phyloP scores from a whole-genome alignment of 306 rosid genomes.

The Geum urbanum region DNA sequence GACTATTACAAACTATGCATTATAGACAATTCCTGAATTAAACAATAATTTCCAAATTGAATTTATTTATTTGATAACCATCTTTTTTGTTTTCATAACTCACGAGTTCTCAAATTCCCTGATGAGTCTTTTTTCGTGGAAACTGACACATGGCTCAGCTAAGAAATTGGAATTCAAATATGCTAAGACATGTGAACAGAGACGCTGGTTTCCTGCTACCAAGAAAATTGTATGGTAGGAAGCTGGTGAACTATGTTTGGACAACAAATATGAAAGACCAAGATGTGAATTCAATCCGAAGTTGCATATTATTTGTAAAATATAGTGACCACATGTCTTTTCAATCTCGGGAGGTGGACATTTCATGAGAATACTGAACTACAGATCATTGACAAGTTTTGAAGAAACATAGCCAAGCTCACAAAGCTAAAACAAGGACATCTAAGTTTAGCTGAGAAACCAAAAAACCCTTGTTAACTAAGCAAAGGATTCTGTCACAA shows the following conservation, averaged over 20 bases:
- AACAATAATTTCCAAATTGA: no score
- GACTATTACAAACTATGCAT: neutral
- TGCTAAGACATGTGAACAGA: neutral
- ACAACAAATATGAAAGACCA: neutral
- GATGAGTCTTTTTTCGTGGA: neutral
- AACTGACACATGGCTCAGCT: neutral
- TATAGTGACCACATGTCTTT: no score
- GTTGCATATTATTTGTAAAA: no score
- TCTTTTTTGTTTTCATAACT: neutral
- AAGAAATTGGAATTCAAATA: neutral
- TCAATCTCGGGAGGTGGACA: neutral
- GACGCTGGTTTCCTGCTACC: neutral
- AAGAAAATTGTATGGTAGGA: neutral
- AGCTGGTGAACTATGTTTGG: neutral
- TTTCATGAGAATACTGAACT: no score
- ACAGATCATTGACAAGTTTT: neutral
- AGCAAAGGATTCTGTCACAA: neutral
- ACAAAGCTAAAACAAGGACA: constrained; percentile 6
- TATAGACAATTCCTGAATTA: neutral
- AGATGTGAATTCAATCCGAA: neutral
- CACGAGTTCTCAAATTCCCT: neutral
- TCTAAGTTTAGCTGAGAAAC: constrained; percentile 53
- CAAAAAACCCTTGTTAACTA: constrained; percentile 16
- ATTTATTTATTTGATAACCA: neutral
- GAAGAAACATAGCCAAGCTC: constrained; percentile 13